Evolutionary conservation across 2,329 filamentous ascomycete genomes (phyloP), one percentile per base, ranked within the genome.

Genomic region (Myriosclerotinia scirpicola): DNA sequence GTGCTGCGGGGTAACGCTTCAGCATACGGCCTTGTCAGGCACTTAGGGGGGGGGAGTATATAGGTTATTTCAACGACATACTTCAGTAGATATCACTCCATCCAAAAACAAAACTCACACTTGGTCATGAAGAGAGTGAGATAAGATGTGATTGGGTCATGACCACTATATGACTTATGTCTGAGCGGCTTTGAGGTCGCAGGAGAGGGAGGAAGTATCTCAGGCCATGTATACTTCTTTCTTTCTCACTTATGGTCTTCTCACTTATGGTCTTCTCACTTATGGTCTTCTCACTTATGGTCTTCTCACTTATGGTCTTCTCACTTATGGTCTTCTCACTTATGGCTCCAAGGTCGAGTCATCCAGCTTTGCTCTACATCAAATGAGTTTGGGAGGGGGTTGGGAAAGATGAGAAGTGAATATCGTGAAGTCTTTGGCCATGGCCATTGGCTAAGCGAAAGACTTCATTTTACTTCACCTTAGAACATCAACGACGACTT

Each of bases 261-360:
- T 26, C 1, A 7, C 17, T 20, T 2, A 26, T 50, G 1, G 38
- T n/a, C n/a, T 26, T 26, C 26, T 26, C 26, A 26, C 26, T 26
- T 26, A 26, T 26, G 26, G 2, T 26, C 26, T 26, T 26, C 26
- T 26, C 26, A 26, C 26, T 26, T 26, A 26, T 26, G 26, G 2
- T 26, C 26, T 26, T 26, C 26, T n/a, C n/a, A n/a, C n/a, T n/a
- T n/a, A n/a, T n/a, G n/a, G n/a, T n/a, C n/a, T 26, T 26, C 26
- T 26, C 26, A 26, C 26, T 26, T 26, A 26, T 26, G 26, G 2
- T 26, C 26, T 26, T 26, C 26, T 26, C 1, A 7, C 17, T 20
- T 2, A 26, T 50, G 1, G 38, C 1, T 36, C 5, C 3, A 38
- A 15, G 14, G 0, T 1, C 8, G 7, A 34, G 15, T 20, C 8